Conservation (phyloP, 169 alveolate genomes). For the Cryptosporidium andersoni region DNA sequence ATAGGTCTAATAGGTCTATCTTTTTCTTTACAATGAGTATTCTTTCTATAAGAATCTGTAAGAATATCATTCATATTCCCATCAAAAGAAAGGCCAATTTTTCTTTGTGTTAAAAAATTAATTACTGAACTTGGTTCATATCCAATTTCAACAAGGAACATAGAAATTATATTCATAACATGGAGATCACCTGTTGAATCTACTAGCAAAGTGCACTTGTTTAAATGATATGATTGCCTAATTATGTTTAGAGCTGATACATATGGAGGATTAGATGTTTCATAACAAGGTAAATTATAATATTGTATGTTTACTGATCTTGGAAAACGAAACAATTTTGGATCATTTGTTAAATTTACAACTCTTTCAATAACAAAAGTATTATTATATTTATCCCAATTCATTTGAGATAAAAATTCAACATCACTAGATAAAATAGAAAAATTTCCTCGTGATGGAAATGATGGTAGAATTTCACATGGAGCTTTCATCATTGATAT, state of each 20-base stretch:
- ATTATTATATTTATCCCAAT: slow-evolving; percentile 55
- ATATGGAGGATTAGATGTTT: slow-evolving; percentile 31
- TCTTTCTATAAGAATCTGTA: slow-evolving; percentile 9
- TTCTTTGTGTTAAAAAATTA: slow-evolving; percentile 17
- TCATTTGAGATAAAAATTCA: slow-evolving; percentile 38
- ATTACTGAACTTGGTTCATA: slow-evolving; percentile 34
- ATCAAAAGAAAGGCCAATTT: slow-evolving; percentile 35
- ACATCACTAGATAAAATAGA: slow-evolving; percentile 46
- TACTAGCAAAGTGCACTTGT: slow-evolving; percentile 38
- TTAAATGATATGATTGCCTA: slow-evolving; percentile 44
- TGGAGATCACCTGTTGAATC: slow-evolving; percentile 53
- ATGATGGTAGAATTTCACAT: slow-evolving; percentile 43
- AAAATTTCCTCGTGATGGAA: slow-evolving; percentile 39
- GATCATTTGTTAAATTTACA: slow-evolving; percentile 58
- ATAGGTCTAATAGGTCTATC: slow-evolving; percentile 28
- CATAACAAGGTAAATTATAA: slow-evolving; percentile 52
- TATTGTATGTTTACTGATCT: slow-evolving; percentile 33
- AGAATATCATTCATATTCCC: slow-evolving; percentile 18
- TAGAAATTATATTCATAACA: slow-evolving; percentile 31
- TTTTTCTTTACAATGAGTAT: slow-evolving; percentile 18
- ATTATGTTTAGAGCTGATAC: slow-evolving; percentile 50
- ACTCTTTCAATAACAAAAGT: slow-evolving; percentile 19
- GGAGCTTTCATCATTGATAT: slow-evolving; percentile 20
- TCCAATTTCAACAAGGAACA: slow-evolving; percentile 54
- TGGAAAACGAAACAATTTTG: slow-evolving; percentile 38